phyloP scores from a whole-genome alignment of 768 basidiomycete species.

The Trametes cingulata region DNA sequence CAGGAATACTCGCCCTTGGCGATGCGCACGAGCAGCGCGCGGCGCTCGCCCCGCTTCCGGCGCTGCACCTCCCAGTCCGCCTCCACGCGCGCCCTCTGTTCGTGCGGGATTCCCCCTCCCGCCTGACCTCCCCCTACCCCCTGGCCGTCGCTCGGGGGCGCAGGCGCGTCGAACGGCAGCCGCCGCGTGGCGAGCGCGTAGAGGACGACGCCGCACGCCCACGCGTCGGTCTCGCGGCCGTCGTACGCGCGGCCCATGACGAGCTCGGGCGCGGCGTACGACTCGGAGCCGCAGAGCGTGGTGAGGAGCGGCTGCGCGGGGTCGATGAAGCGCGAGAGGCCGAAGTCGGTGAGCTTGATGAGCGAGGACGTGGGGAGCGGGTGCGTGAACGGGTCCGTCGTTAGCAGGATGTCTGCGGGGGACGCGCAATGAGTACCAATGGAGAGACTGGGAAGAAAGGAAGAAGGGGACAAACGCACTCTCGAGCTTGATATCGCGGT shows the following conservation, averaged over 20 bases:
- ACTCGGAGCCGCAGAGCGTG: constrained; percentile 87
- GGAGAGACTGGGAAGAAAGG: too few relatives aligned
- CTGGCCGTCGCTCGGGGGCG: constrained; percentile 1
- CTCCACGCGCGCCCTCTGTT: constrained; percentile 29
- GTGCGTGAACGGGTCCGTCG: constrained; percentile 42
- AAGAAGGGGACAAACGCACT: constrained; percentile 45
- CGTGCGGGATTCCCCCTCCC: constrained; percentile 11
- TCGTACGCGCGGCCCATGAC: constrained; percentile 63
- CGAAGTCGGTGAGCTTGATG: constrained; percentile 87
- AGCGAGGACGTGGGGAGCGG: constrained; percentile 52
- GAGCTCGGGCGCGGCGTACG: constrained; percentile 70
- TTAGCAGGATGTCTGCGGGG: constrained; percentile 80
- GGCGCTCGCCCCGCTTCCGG: constrained; percentile 39
- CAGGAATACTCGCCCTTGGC: constrained; percentile 79
- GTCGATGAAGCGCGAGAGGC: constrained; percentile 83
- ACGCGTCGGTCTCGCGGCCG: constrained; percentile 81
- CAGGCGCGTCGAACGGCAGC: constrained; percentile 70
- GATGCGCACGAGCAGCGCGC: constrained; percentile 73
- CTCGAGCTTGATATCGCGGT: constrained; percentile 90
- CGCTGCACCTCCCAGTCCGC: constrained; percentile 29
- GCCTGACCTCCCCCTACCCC: not conserved
- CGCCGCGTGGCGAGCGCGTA: constrained; percentile 71
- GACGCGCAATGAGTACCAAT: too few relatives aligned
- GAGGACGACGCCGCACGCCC: constrained; percentile 88
- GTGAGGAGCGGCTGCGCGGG: constrained; percentile 58